Evolutionary conservation across 2,329 filamentous ascomycete genomes (phyloP).

Genomic region (Alternaria triticimaculans): DNA sequence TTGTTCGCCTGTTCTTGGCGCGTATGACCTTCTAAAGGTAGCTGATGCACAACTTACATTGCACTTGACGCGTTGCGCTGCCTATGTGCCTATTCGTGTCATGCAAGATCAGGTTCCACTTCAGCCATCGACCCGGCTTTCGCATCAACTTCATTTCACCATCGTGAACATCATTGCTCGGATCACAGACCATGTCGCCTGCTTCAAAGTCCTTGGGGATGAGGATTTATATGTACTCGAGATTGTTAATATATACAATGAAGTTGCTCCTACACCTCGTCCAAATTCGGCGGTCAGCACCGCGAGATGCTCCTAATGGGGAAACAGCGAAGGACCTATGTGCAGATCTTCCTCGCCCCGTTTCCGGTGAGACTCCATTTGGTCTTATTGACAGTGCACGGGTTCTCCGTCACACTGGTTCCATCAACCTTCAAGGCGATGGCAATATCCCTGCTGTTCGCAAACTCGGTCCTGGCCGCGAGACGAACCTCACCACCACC

Average conservation of each 20-base stretch:
- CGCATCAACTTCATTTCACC: not conserved
- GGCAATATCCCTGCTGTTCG: conserved; percentile 60
- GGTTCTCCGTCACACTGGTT: conserved; percentile 60
- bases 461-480: conserved; percentile 61
- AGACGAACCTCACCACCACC: conserved; percentile 64
- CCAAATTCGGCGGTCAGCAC: not conserved
- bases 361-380: conserved; percentile 59
- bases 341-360: conserved; percentile 38
- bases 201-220: not conserved
- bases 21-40: not conserved
- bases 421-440: conserved; percentile 59
- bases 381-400: conserved; percentile 60
- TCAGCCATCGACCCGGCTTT: not conserved
- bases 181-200: not conserved
- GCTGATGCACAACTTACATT: not conserved
- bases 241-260: conserved; percentile 3
- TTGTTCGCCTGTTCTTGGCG: not conserved
- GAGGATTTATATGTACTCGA: not conserved
- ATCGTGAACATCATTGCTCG: not conserved
- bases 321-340: not conserved
- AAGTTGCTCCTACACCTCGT: not conserved
- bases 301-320: not conserved
- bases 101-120: not conserved
- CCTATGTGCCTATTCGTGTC: not conserved
- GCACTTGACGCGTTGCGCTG: not conserved